Evolutionary conservation across 2,329 filamentous ascomycete species (phyloP).

Genomic region (Epichloe glyceriae): DNA sequence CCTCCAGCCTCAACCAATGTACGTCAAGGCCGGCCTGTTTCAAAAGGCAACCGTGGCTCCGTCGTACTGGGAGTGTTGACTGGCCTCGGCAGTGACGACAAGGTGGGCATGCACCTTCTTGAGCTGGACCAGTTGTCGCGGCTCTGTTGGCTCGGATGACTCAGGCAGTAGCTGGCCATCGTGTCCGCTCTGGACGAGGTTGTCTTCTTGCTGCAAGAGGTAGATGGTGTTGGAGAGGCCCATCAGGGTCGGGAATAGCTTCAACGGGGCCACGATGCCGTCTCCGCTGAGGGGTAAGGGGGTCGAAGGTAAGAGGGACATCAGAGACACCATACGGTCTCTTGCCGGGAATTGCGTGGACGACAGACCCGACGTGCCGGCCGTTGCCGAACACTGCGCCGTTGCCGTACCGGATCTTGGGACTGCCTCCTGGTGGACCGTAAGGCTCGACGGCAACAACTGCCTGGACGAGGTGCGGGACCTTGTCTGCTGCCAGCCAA

Average conservation of each 20-base stretch:
- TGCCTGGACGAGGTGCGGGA: constrained; percentile 32
- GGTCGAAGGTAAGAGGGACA: constrained; percentile 28
- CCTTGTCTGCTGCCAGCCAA: constrained; percentile 35
- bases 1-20: constrained; percentile 30
- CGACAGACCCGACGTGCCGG: constrained; percentile 10
- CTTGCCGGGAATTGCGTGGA: constrained; percentile 15
- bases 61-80: constrained; percentile 41
- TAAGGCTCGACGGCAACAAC: constrained; percentile 39
- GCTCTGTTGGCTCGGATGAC: no score
- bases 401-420: background rate
- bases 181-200: background rate
- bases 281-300: constrained; percentile 12
- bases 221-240: background rate
- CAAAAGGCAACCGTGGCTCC: constrained; percentile 40
- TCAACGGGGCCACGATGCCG: background rate
- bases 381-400: background rate
- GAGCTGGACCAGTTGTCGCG: constrained; percentile 34
- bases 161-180: background rate
- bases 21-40: constrained; percentile 35
- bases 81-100: constrained; percentile 38
- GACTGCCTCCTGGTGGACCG: constrained; percentile 34
- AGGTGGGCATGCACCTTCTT: constrained; percentile 29
- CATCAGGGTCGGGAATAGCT: background rate
- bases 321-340: constrained; percentile 28
- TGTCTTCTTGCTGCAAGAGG: constrained; percentile 9